Base-by-base conservation (phyloP, 2,329 filamentous ascomycete genomes). In the Hypoxylon sp. region DNA sequence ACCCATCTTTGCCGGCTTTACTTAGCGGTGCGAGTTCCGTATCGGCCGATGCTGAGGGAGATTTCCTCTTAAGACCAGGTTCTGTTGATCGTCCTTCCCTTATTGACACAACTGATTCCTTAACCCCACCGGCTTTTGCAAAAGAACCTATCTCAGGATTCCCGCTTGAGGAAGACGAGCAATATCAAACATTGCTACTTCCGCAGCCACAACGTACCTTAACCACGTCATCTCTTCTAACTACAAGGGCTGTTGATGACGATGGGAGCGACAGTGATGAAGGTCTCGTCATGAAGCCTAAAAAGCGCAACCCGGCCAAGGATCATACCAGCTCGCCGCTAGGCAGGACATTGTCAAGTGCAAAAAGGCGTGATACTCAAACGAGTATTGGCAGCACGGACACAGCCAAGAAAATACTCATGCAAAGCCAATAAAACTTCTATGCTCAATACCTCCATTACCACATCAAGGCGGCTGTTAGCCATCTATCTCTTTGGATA, bases 1-100 rank as follows among this genome's bases (percentile, higher is more conserved):
- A 90, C 55, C 88, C 87, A 0, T 90, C 88, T 4, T 77, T 90
- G 2, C 88, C 88, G 9, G 87, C 88, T 5, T 78, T 90, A 6
- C 80, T 90, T 9, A 90, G 88, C 61, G 86, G 88, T 9, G 86
- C 87, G 7, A 89, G 87, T 72, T 90, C 88, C 2, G 83, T 90
- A 8, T 90, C 87, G 12, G 87, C 85, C 0, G 88, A 90, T 69
- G 79, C 85, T 21, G 88, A 90, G 67, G 86, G 84, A 1, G 88
- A 90, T 51, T 86, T 88, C 39, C 78, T 89, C 2, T 78, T 83
- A 57, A 80, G 78, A 21, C 85, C 85, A 8, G 83, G 82, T 4
- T 77, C 81, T 5, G 78, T 85, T 5, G 79, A 78, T 2, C 79
- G 79, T 16, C 76, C 80, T 1, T 79, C 83, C 9, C 75, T 85